A percentile compares a stretch with the other conserved stretches of the same genome.
These are phyloP conservation scores for Rosa chinensis DNA, from an alignment of 306 rosid species.

Conservation along the genomic window DNA sequence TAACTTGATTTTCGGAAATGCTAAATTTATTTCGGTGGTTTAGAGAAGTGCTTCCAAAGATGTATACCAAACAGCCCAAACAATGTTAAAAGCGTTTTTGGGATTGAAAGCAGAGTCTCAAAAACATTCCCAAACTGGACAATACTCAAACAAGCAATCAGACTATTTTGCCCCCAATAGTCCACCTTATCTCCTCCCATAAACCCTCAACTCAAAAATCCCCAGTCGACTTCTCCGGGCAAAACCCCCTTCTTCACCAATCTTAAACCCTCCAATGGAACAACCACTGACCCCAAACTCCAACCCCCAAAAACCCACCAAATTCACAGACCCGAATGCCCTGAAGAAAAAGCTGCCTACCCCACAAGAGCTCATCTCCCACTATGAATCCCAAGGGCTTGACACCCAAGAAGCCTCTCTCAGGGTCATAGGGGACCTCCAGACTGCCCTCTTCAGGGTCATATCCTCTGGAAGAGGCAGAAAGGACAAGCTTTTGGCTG, in stretches of 20 bases:
- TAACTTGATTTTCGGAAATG: too few relatives aligned
- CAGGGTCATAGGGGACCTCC: conserved; percentile 92
- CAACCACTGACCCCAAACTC: conserved; percentile 14
- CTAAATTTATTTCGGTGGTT: too few relatives aligned
- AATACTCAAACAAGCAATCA: too few relatives aligned
- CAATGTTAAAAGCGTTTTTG: too few relatives aligned
- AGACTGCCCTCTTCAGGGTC: conserved; percentile 61
- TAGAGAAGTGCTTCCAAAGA: too few relatives aligned
- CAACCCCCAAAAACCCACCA: conserved; percentile 3
- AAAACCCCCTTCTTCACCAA: background rate
- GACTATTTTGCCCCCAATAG: background rate
- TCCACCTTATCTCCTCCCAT: background rate
- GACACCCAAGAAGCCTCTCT: conserved; percentile 59
- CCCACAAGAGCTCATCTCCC: conserved; percentile 64
- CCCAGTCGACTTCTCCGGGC: background rate
- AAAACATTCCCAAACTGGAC: too few relatives aligned
- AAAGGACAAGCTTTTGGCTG: conserved; percentile 49
- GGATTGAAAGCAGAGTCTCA: too few relatives aligned
- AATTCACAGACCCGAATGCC: background rate
- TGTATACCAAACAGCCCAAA: too few relatives aligned
- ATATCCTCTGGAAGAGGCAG: conserved; percentile 68
- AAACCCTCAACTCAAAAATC: background rate
- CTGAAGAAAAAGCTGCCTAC: conserved; percentile 54
- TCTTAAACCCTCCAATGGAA: conserved; percentile 20
- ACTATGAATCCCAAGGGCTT: conserved; percentile 80